Conservation (phyloP, 441 rosid species). For the Gossypium schwendimanii region DNA sequence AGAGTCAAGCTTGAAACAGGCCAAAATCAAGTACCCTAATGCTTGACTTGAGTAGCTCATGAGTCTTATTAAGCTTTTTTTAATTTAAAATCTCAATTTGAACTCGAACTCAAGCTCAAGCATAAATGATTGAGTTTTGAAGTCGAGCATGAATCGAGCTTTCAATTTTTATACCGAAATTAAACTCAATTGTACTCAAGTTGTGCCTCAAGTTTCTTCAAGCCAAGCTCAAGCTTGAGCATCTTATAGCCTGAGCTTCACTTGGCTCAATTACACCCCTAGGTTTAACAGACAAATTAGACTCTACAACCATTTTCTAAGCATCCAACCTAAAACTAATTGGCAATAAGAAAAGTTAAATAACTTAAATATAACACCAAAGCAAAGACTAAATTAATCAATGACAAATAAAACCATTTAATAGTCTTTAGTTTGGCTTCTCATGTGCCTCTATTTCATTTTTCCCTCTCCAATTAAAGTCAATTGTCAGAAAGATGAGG, state of each 20-base stretch:
- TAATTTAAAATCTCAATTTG: neutral
- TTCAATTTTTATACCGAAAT: neutral
- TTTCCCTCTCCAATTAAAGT: conserved; percentile 2
- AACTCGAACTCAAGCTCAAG: neutral
- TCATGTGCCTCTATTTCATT: neutral
- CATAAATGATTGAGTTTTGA: neutral
- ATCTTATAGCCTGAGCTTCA: neutral
- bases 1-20: neutral
- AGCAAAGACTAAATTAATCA: neutral
- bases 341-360: neutral
- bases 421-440: neutral
- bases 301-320: neutral
- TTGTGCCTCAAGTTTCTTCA: neutral
- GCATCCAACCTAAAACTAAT: neutral
- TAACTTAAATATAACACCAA: neutral
- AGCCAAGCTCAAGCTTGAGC: neutral
- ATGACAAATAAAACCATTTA: neutral
- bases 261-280: neutral
- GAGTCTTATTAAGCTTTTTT: neutral
- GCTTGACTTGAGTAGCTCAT: neutral
- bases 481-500: neutral
- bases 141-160: neutral
- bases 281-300: neutral
- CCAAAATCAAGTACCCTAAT: neutral
- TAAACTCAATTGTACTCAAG: neutral